phyloP scores from a whole-genome alignment of 352 stramenopile species.

The Phytophthora multivora region DNA sequence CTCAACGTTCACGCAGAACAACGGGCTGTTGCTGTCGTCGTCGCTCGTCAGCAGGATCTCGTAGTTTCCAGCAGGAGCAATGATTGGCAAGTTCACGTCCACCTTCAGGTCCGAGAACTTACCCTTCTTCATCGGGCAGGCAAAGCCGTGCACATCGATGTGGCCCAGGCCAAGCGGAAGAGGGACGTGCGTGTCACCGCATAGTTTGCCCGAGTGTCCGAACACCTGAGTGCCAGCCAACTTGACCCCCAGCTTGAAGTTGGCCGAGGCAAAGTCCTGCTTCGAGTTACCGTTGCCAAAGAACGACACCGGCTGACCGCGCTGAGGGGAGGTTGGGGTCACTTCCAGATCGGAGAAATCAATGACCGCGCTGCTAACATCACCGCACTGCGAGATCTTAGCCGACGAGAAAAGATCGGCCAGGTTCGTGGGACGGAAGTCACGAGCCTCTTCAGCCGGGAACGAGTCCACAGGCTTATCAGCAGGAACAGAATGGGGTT shows the following conservation, averaged over 20 bases:
- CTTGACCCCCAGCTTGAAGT: slow-evolving; percentile 78
- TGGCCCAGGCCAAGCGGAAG: slow-evolving; percentile 83
- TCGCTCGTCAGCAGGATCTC: slow-evolving; percentile 79
- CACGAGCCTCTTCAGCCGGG: slow-evolving; percentile 26
- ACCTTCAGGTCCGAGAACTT: slow-evolving; percentile 74
- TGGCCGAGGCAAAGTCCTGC: slow-evolving; percentile 58
- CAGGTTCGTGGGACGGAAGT: slow-evolving; percentile 35
- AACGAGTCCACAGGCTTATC: slow-evolving; percentile 35
- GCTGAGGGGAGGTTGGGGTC: slow-evolving; percentile 63
- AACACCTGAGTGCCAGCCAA: slow-evolving; percentile 77
- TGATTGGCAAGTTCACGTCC: slow-evolving; percentile 82
- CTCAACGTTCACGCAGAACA: slow-evolving; percentile 86
- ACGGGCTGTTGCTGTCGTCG: slow-evolving; percentile 35
- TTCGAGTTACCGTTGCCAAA: slow-evolving; percentile 74
- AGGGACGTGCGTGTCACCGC: slow-evolving; percentile 78
- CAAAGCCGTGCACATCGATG: slow-evolving; percentile 85
- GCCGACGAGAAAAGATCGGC: slow-evolving; percentile 61
- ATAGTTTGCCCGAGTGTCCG: slow-evolving; percentile 72
- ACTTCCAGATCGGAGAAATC: slow-evolving; percentile 76
- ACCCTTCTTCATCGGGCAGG: slow-evolving; percentile 71
- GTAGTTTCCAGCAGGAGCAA: slow-evolving; percentile 81
- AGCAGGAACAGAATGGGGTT: slow-evolving; percentile 14
- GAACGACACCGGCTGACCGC: slow-evolving; percentile 77
- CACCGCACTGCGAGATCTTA: slow-evolving; percentile 83
- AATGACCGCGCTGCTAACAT: slow-evolving; percentile 64